Evolutionary conservation across 2,329 filamentous ascomycete genomes (phyloP).

Genomic region (Trichoderma polysporum): DNA sequence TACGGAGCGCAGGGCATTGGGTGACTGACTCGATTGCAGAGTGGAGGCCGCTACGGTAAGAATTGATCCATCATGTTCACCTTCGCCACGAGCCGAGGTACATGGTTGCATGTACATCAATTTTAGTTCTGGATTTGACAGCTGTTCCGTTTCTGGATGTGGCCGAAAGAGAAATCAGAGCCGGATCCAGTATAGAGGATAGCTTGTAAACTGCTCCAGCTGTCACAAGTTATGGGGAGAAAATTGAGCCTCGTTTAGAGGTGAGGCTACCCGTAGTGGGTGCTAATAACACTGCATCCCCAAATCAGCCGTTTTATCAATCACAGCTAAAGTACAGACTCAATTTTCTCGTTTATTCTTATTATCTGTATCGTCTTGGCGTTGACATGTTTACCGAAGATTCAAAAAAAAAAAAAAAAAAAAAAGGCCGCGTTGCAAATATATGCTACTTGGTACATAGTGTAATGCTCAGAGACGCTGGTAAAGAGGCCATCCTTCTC

Average conservation of each 20-base stretch:
- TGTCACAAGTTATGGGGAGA: not conserved
- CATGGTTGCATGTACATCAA: not conserved
- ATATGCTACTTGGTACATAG: not conserved
- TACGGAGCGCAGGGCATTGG: conserved; percentile 3
- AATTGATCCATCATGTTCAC: not conserved
- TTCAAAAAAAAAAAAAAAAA: too few relatives aligned
- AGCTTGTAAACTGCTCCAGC: not conserved
- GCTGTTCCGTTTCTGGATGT: not conserved
- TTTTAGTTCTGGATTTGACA: not conserved
- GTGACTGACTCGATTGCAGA: conserved; percentile 10
- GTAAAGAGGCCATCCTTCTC: conserved; percentile 86
- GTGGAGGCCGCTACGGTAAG: not conserved
- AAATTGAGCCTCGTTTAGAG: not conserved
- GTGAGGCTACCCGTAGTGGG: not conserved
- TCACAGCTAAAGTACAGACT: not conserved
- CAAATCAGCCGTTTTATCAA: not conserved
- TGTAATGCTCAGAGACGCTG: conserved; percentile 59
- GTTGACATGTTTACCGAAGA: not conserved
- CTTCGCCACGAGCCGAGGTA: not conserved
- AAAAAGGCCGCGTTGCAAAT: not conserved
- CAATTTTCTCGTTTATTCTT: not conserved
- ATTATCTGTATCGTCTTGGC: not conserved
- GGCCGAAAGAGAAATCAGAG: not conserved
- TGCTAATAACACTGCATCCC: not conserved
- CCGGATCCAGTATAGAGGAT: not conserved